phyloP scores from a whole-genome alignment of 2,329 filamentous ascomycete species.

The Lecanosticta acicola region DNA sequence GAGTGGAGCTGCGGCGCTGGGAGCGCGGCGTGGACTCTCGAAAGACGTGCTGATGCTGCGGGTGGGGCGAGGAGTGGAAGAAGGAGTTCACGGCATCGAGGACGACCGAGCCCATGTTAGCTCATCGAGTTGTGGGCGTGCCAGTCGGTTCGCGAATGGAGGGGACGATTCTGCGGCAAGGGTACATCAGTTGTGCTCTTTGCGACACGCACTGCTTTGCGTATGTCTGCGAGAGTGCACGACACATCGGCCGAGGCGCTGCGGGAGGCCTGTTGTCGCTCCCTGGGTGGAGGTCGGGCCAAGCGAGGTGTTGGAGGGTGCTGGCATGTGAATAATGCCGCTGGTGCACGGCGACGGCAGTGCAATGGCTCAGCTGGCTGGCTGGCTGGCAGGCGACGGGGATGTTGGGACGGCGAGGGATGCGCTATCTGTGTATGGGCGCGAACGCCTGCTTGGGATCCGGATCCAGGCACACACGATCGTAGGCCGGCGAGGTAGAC shows the following conservation, averaged over 20 bases:
- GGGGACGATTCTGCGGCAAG: constrained; percentile 1
- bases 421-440: neutral
- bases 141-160: constrained; percentile 3
- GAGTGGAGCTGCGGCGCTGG: constrained; percentile 13
- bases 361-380: neutral
- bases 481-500: neutral
- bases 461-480: neutral
- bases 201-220: neutral
- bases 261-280: neutral
- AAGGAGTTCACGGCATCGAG: constrained; percentile 70
- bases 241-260: neutral
- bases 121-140: constrained; percentile 20
- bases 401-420: neutral
- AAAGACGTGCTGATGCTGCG: constrained; percentile 22
- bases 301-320: no score
- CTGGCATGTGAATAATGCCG: constrained; percentile 6
- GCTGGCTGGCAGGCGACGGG: neutral
- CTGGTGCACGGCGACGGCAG: neutral
- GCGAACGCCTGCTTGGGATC: neutral
- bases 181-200: neutral
- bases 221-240: neutral
- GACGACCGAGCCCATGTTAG: constrained; percentile 58
- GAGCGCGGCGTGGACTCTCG: constrained; percentile 22
- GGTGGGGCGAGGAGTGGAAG: constrained; percentile 25
- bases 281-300: no score